Percentiles rank a stretch among this genome's conserved stretches.
phyloP scores from a whole-genome alignment of 306 rosid species.

The Urtica urens region DNA sequence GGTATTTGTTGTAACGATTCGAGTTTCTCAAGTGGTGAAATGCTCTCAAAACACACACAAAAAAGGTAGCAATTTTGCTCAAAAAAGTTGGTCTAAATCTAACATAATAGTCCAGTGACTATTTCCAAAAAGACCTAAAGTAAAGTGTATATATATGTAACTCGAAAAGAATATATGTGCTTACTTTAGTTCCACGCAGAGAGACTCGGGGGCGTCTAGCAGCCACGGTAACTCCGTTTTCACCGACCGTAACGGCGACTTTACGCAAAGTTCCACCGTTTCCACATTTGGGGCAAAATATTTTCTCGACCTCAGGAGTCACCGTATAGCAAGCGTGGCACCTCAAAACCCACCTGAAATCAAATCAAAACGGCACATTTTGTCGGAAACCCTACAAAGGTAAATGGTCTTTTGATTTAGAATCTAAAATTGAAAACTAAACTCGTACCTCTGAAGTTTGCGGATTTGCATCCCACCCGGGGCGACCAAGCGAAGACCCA shows the following conservation, averaged over 20 bases:
- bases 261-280: constrained; percentile 95
- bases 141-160: too few species aligned
- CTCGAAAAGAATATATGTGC: too few species aligned
- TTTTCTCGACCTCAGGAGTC: constrained; percentile 76
- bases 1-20: too few species aligned
- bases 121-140: too few species aligned
- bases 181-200: constrained; percentile 93
- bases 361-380: constrained; percentile 10
- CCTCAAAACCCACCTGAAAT: constrained; percentile 80
- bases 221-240: constrained; percentile 71
- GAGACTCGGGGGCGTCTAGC: constrained; percentile 59
- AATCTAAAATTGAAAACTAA: background rate
- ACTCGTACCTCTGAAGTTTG: constrained; percentile 63
- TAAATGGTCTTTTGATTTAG: background rate
- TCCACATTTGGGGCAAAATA: constrained; percentile 94
- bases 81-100: too few species aligned
- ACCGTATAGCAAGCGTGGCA: constrained; percentile 84
- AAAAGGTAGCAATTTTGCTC: too few species aligned
- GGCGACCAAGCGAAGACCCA: constrained; percentile 86
- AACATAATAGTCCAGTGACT: too few species aligned
- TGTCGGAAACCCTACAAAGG: too few species aligned
- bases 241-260: constrained; percentile 96
- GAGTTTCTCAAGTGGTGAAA: too few species aligned
- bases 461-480: constrained; percentile 90
- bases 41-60: too few species aligned